Evolutionary conservation across 78 protist genomes (phyloP).

Genomic region (Bodo saltans): DNA sequence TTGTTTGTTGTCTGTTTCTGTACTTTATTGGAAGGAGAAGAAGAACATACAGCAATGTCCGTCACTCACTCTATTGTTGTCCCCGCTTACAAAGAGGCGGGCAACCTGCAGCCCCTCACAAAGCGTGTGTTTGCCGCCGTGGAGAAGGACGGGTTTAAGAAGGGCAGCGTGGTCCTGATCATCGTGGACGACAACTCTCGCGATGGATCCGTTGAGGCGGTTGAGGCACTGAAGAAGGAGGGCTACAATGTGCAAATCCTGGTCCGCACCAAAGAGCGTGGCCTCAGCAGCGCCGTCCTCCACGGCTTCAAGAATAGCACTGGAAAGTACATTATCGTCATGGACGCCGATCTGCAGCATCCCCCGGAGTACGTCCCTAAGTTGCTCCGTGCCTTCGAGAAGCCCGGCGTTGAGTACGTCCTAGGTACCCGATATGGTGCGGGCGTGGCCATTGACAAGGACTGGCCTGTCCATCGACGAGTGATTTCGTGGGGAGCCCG

Average conservation of each 20-base stretch:
- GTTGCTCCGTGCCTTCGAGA: background rate
- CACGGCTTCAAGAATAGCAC: slow-evolving; percentile 23
- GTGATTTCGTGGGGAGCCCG: slow-evolving; percentile 37
- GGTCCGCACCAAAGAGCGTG: slow-evolving; percentile 41
- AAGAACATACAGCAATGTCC: background rate
- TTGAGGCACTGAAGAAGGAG: background rate
- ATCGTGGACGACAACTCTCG: slow-evolving; percentile 49
- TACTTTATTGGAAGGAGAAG: too few species aligned
- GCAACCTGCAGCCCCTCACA: slow-evolving; percentile 23
- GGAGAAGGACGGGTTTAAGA: background rate
- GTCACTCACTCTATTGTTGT: slow-evolving; percentile 27
- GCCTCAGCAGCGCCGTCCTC: slow-evolving; percentile 38
- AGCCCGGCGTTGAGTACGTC: slow-evolving; percentile 5
- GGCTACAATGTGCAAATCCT: slow-evolving; percentile 7
- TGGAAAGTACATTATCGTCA: slow-evolving; percentile 27
- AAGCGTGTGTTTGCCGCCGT: slow-evolving; percentile 33
- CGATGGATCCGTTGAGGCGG: slow-evolving; percentile 21
- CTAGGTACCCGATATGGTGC: slow-evolving; percentile 22
- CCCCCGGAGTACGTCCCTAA: slow-evolving; percentile 39
- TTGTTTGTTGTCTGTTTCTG: too few species aligned
- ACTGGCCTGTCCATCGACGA: slow-evolving; percentile 44
- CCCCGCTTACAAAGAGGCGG: slow-evolving; percentile 47
- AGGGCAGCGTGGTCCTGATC: slow-evolving; percentile 31
- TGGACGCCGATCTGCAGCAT: slow-evolving; percentile 54
- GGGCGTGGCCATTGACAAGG: slow-evolving; percentile 15